Percentiles rank a stretch among this genome's conserved stretches.
Conservation (phyloP, 495 filamentous ascomycete genomes). For the Wilcoxina mikolae region DNA sequence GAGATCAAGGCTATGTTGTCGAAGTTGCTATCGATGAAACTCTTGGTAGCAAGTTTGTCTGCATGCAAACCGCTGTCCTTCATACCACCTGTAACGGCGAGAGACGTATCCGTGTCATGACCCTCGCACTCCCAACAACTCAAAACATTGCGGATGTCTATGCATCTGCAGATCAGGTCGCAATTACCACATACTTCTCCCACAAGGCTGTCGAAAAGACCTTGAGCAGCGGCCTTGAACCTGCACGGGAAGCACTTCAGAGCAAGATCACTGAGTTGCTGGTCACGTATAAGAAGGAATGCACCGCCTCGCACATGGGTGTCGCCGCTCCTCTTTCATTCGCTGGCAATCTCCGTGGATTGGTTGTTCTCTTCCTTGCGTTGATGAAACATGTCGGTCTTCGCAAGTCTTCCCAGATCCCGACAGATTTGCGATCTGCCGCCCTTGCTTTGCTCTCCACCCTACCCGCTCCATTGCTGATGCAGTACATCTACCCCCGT, state of each 20-base stretch:
- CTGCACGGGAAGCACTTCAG: slow-evolving; percentile 78
- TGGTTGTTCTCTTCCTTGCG: slow-evolving; percentile 82
- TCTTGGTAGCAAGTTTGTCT: slow-evolving; percentile 81
- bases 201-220: slow-evolving; percentile 94
- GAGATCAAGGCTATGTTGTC: slow-evolving; percentile 96
- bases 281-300: slow-evolving; percentile 90
- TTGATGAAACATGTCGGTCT: slow-evolving; percentile 94
- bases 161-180: slow-evolving; percentile 84
- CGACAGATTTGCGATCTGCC: slow-evolving; percentile 85
- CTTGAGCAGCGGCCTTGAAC: slow-evolving; percentile 70
- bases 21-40: slow-evolving; percentile 96
- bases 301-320: slow-evolving; percentile 89
- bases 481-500: slow-evolving; percentile 92
- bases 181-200: slow-evolving; percentile 84
- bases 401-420: slow-evolving; percentile 89
- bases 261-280: slow-evolving; percentile 83
- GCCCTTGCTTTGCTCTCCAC: slow-evolving; percentile 88
- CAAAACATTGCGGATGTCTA: slow-evolving; percentile 80
- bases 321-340: slow-evolving; percentile 65
- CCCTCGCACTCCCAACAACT: slow-evolving; percentile 81
- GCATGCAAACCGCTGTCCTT: slow-evolving; percentile 89
- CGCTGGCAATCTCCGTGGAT: slow-evolving; percentile 72
- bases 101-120: slow-evolving; percentile 85
- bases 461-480: slow-evolving; percentile 74
- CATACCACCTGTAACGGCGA: slow-evolving; percentile 98